A percentile compares a stretch with the other conserved stretches of the same genome.
These are phyloP conservation scores for Blastomyces emzantsi DNA, from an alignment of 2,329 filamentous ascomycete genomes.

Conservation along the genomic window DNA sequence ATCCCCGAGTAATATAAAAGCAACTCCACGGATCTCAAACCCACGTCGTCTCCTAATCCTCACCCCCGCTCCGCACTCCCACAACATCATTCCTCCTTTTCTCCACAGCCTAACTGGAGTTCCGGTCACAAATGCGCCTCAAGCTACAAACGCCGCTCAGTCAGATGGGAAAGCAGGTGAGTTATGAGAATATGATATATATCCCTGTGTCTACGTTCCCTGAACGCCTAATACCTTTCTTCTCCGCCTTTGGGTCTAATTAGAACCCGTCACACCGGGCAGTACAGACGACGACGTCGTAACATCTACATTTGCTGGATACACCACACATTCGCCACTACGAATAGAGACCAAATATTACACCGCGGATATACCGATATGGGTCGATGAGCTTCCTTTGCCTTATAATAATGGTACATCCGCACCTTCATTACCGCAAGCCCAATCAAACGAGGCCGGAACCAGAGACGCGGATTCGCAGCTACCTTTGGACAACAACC, in stretches of 20 bases:
- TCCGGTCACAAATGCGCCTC: slow-evolving; percentile 20
- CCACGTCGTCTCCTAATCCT: slow-evolving; percentile 37
- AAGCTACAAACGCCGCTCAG: slow-evolving; percentile 6
- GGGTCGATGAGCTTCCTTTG: slow-evolving; percentile 40
- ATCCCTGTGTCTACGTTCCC: not conserved
- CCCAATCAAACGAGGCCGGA: not conserved
- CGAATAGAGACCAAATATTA: slow-evolving; percentile 38
- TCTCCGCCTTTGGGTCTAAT: not conserved
- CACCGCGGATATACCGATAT: slow-evolving; percentile 35
- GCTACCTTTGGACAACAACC: slow-evolving; percentile 13
- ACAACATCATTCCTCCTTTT: slow-evolving; percentile 29
- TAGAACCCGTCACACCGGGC: not conserved
- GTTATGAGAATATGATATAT: not conserved
- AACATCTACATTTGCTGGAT: slow-evolving; percentile 34
- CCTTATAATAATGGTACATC: not conserved
- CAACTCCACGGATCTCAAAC: slow-evolving; percentile 25
- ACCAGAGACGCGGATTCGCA: not conserved
- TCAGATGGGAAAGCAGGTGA: not conserved
- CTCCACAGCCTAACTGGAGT: slow-evolving; percentile 31
- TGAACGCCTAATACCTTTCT: not conserved
- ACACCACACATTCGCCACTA: slow-evolving; percentile 38
- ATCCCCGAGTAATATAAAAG: slow-evolving; percentile 7
- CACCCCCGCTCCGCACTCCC: slow-evolving; percentile 30
- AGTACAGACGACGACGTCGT: slow-evolving; percentile 14
- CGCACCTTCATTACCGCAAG: not conserved